Conservation (phyloP, 345 rosid species). For the Erysimum cheiranthoides region DNA sequence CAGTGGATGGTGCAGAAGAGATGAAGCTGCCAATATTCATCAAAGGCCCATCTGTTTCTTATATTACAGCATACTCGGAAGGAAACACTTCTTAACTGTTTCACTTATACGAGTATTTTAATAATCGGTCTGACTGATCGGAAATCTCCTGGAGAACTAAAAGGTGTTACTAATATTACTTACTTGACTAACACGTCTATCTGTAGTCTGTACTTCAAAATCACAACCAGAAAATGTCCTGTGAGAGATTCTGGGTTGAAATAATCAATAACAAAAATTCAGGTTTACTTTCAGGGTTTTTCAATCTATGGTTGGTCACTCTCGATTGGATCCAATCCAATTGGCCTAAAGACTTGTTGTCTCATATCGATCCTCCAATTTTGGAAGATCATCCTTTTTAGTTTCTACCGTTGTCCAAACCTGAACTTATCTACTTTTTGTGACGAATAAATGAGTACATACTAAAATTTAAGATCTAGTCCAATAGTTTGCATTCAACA, state of each 20-base stretch:
- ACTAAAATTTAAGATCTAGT: not conserved
- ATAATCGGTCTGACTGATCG: constrained; percentile 53
- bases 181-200: constrained; percentile 10
- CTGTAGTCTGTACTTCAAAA: not conserved
- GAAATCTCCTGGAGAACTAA: constrained; percentile 58
- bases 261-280: not conserved
- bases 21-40: constrained; percentile 15
- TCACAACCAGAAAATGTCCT: not conserved
- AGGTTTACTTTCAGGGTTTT: not conserved
- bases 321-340: not conserved
- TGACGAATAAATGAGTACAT: not conserved
- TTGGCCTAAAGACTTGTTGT: not conserved
- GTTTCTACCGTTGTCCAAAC: not conserved
- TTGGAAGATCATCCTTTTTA: constrained; percentile 2
- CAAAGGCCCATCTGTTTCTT: constrained; percentile 5
- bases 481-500: constrained; percentile 29
- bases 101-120: not conserved
- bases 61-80: not conserved
- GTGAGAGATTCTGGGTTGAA: not conserved
- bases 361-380: not conserved
- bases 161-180: constrained; percentile 48
- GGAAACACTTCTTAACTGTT: constrained; percentile 6
- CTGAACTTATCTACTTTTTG: not conserved
- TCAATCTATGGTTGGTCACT: not conserved
- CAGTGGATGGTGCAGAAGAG: constrained; percentile 59